Percentiles rank a stretch among this genome's conserved stretches.
These are phyloP conservation scores for Dissophora globulifera DNA, from an alignment of 192 early-diverging fungal genomes.

Conservation along the genomic window DNA sequence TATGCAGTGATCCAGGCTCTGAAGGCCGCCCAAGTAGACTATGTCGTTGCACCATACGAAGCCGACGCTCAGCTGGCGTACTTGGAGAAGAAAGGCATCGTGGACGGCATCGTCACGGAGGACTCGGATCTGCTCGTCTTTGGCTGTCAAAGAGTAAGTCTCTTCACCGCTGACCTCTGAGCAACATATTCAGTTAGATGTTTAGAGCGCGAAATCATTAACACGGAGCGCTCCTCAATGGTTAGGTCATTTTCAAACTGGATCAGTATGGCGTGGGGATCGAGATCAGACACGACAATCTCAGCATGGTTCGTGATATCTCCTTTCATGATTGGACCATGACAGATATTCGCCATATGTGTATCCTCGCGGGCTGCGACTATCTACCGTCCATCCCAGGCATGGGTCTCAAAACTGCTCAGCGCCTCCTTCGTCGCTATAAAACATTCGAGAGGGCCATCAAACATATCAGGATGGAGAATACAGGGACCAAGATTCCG, in stretches of 20 bases:
- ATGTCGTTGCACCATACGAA: constrained; percentile 95
- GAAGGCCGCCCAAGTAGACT: constrained; percentile 70
- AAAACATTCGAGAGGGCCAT: constrained; percentile 55
- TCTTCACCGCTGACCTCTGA: background rate
- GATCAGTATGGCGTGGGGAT: constrained; percentile 75
- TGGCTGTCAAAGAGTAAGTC: constrained; percentile 78
- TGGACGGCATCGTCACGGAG: constrained; percentile 88
- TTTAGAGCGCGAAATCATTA: too few species aligned
- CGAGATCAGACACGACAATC: constrained; percentile 67
- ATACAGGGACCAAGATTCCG: constrained; percentile 54
- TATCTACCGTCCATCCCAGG: constrained; percentile 87
- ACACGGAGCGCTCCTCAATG: background rate
- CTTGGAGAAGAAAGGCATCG: constrained; percentile 72
- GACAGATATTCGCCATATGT: constrained; percentile 83
- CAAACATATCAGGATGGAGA: constrained; percentile 23
- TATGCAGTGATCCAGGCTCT: constrained; percentile 79
- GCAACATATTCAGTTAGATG: constrained; percentile 1
- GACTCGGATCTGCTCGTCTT: constrained; percentile 96
- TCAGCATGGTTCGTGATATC: constrained; percentile 61
- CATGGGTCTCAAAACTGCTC: constrained; percentile 88
- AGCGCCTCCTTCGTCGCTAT: constrained; percentile 61
- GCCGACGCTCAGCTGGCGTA: constrained; percentile 96
- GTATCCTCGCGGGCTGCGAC: constrained; percentile 98
- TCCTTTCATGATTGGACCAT: constrained; percentile 68
- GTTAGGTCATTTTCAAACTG: constrained; percentile 83